phyloP scores from a whole-genome alignment of 2,329 filamentous ascomycete genomes.

The Lizonia empirigonia region DNA sequence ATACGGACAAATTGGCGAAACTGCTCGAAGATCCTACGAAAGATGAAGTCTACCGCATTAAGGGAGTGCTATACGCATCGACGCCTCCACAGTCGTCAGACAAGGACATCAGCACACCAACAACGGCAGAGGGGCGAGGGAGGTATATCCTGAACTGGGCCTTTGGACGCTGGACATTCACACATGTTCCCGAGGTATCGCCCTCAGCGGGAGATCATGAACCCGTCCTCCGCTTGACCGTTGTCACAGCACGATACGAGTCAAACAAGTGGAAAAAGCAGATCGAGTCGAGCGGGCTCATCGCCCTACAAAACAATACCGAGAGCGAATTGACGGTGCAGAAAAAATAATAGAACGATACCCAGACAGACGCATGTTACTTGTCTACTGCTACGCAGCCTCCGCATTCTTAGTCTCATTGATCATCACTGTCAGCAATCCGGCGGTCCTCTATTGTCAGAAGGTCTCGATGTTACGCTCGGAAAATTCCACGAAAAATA shows the following conservation, averaged over 20 bases:
- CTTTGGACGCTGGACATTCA: slow-evolving; percentile 94
- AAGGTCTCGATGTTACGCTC: no score
- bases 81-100: slow-evolving; percentile 56
- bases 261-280: slow-evolving; percentile 78
- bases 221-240: slow-evolving; percentile 69
- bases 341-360: slow-evolving; percentile 18
- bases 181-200: slow-evolving; percentile 55
- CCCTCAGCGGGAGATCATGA: slow-evolving; percentile 53
- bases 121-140: slow-evolving; percentile 42
- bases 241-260: slow-evolving; percentile 76
- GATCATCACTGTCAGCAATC: no score
- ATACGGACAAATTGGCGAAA: slow-evolving; percentile 60
- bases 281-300: slow-evolving; percentile 62
- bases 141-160: slow-evolving; percentile 98
- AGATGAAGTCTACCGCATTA: slow-evolving; percentile 95
- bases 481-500: no score
- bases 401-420: no score
- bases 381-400: no score
- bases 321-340: slow-evolving; percentile 31
- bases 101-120: slow-evolving; percentile 27
- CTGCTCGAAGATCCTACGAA: slow-evolving; percentile 78
- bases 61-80: slow-evolving; percentile 64
- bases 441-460: no score
- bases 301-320: slow-evolving; percentile 33
- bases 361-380: no score